Evolutionary conservation across 73 alveolate genomes (phyloP).

Genomic region (Breviolum minutum): DNA sequence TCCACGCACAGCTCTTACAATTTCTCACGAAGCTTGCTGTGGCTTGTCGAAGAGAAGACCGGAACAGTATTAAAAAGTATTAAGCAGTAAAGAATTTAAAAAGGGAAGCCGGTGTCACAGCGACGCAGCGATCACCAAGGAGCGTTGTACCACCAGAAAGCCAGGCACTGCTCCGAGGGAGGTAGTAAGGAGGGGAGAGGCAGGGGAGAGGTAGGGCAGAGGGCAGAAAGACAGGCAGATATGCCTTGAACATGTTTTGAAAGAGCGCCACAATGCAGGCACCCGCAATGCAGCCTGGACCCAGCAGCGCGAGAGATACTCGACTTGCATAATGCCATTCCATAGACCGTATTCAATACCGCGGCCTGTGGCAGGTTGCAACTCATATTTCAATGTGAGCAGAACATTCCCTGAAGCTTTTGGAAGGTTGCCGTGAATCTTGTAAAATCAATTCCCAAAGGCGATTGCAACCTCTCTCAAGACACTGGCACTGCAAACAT

Average conservation of each 20-base stretch:
- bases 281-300: constrained; percentile 5
- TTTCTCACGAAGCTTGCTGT: too few relatives aligned
- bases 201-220: too few relatives aligned
- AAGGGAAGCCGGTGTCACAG: not conserved
- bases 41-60: too few relatives aligned
- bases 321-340: not conserved
- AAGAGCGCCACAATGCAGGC: not conserved
- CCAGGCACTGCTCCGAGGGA: not conserved
- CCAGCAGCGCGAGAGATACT: constrained; percentile 6
- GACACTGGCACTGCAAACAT: too few relatives aligned
- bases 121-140: not conserved
- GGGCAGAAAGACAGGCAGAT: too few relatives aligned
- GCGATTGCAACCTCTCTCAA: not conserved
- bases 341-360: too few relatives aligned
- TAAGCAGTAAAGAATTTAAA: not conserved
- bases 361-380: too few relatives aligned
- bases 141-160: constrained; percentile 7
- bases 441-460: not conserved
- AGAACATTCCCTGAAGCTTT: not conserved
- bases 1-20: too few relatives aligned
- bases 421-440: too few relatives aligned
- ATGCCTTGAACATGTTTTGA: too few relatives aligned
- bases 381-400: not conserved
- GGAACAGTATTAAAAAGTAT: not conserved
- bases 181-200: too few relatives aligned